Percentiles rank a stretch among this genome's conserved stretches.
Conservation (phyloP, 2,329 filamentous ascomycete species). For the Aspergillus nomiae region DNA sequence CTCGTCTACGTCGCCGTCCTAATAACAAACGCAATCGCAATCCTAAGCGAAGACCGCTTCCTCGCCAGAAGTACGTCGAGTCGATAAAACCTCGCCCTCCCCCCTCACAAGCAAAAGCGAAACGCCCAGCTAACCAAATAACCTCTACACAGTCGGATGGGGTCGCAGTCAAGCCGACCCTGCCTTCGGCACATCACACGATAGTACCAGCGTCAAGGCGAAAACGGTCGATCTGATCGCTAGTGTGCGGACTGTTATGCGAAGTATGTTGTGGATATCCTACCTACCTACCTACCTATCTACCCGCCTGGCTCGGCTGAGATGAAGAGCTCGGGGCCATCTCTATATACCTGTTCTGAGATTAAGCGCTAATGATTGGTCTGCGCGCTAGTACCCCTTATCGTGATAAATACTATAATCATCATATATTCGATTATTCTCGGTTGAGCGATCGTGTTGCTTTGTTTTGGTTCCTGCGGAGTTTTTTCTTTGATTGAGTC, state of each 20-base stretch:
- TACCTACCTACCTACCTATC: neutral
- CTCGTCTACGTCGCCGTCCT: conserved; percentile 81
- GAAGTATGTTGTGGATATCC: conserved; percentile 64
- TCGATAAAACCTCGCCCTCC: neutral
- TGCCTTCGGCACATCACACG: conserved; percentile 70
- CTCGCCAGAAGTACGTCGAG: conserved; percentile 69
- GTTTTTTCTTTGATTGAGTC: neutral
- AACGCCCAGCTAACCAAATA: neutral
- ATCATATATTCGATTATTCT: conserved; percentile 80
- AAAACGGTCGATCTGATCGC: conserved; percentile 89
- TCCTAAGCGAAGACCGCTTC: conserved; percentile 93
- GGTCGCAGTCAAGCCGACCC: conserved; percentile 66
- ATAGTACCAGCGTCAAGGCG: conserved; percentile 78
- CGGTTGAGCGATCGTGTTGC: conserved; percentile 54
- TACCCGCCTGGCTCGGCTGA: neutral
- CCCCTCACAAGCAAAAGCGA: neutral
- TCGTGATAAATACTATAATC: conserved; percentile 78
- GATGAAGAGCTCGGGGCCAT: neutral
- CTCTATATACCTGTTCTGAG: neutral
- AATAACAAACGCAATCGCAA: conserved; percentile 88
- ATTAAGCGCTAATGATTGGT: neutral
- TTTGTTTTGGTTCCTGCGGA: neutral
- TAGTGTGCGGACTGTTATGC: conserved; percentile 87
- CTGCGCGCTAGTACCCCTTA: conserved; percentile 66
- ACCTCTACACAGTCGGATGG: conserved; percentile 69